Base-by-base conservation (phyloP, 208 protist species). In the Trypanosoma lewisi region DNA sequence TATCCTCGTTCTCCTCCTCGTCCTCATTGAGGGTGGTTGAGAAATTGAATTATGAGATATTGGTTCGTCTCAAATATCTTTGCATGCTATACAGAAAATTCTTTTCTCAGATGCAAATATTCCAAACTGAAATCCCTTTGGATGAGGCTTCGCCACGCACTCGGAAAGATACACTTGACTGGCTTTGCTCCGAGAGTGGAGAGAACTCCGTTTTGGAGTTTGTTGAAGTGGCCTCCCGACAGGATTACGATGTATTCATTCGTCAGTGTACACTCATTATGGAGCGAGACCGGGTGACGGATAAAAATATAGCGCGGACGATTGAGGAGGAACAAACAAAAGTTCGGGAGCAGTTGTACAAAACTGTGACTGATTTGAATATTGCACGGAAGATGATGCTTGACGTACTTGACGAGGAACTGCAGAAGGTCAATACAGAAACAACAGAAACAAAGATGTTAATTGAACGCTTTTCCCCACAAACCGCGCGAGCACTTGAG, bases 191-290 rank as follows among this genome's bases (percentile, higher is more conserved):
- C 48, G 59, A n/a, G 42, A 66, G 21, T 42, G 62, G 49, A 42
- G 64, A 51, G 83, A 76, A 54, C 63, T 83, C 61, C 59, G 83
- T 82, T 31, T 66, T 73, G 41, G 85, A 82, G 17, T 96, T 91
- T 77, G 85, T 79, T 11, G 85, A 93, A 65, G 75, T 96, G 31
- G 84, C 85, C 31, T 93, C 90, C 17, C 81, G 87, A 4, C 58
- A 60, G 12, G 87, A 92, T 56, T 96, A 91, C 72, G 86, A 82
- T 63, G 60, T 57, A 6, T 93, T 96, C 61, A 63, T 90, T 44
- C 78, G 82, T 67, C 73, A 79, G 19, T 96, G 90, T 63, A 67
- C 75, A 16, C 49, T 89, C 16, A 63, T 70, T 17, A 62, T 73
- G 52, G 85, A 96, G 63, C 66, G 78, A 44, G 87, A 83, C 63